Conservation (phyloP, 768 basidiomycete genomes). For the Nidularia pulvinata region DNA sequence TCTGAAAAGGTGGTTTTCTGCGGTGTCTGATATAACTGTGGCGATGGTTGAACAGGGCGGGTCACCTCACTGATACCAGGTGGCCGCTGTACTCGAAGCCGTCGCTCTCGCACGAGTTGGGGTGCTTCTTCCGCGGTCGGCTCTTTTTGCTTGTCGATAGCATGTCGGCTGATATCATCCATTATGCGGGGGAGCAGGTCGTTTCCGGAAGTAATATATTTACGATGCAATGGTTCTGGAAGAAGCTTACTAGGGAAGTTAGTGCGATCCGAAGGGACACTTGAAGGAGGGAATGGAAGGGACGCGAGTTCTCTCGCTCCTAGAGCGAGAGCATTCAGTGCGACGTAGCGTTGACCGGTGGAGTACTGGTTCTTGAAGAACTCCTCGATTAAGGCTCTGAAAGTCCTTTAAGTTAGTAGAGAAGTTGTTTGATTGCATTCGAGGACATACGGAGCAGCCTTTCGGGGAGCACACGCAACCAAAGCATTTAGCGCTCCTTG, state of each 20-base stretch:
- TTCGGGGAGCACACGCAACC: constrained; percentile 74
- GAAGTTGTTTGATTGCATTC: neutral
- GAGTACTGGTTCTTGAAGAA: constrained; percentile 97
- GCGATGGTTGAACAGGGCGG: constrained; percentile 2
- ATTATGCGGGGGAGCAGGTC: constrained; percentile 57
- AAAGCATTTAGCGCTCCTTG: constrained; percentile 81
- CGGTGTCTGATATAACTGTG: neutral
- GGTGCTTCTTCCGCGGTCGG: constrained; percentile 55
- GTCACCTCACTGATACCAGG: constrained; percentile 44
- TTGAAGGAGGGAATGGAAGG: constrained; percentile 34
- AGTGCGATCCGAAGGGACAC: constrained; percentile 25
- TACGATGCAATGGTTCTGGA: constrained; percentile 68
- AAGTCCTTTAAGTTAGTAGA: neutral
- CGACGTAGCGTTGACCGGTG: constrained; percentile 77
- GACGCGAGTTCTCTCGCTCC: constrained; percentile 82
- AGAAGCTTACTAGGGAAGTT: constrained; percentile 85
- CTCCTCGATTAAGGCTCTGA: constrained; percentile 83
- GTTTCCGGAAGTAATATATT: constrained; percentile 50
- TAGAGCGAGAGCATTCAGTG: constrained; percentile 84
- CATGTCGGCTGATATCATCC: constrained; percentile 58
- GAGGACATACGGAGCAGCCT: constrained; percentile 80
- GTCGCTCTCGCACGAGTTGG: constrained; percentile 69
- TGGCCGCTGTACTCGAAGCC: constrained; percentile 60
- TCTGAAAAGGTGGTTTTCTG: constrained; percentile 49
- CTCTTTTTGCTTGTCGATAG: constrained; percentile 62